Evolutionary conservation across 306 rosid genomes (phyloP), one percentile per base, ranked within the genome.

Genomic region (Cicer judaicum): DNA sequence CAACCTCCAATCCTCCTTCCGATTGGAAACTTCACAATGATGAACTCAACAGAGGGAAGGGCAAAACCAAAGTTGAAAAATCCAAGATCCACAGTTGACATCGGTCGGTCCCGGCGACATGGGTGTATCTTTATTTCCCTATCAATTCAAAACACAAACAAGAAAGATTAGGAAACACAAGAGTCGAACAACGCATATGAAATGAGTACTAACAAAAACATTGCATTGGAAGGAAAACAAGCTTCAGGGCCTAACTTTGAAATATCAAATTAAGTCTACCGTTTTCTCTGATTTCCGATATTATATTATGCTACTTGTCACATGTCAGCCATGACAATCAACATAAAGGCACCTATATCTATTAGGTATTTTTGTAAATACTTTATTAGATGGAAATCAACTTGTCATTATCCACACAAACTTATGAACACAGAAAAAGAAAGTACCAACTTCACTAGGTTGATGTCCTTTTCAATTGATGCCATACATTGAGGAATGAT

Each of bases 391-490:
- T 70, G 79, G 10, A 76, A 79, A 79, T 44, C 21, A 70, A 71
- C 68, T 14, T 14, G 56, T 13, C 69, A 65, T 72, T 64, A 72
- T 34, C 19, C 56, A 53, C 7, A 15, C 61, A 59, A 34, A 13
- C 12, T 11, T 8, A 38, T 1, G n/a, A 1, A 38, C 14, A 54
- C 5, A 68, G 29, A 29, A 39, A 62, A 74, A 50, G 70, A 70
- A 77, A 53, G 59, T 91, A 87, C 96, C 89, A 41, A 79, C 84
- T 75, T 83, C 82, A 78, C 77, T 49, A 75, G 70, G 65, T 74
- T 68, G 46, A 74, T 77, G 68, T 64, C 78, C 80, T 72, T 67
- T 42, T 83, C 86, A 52, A 78, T 56, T n/a, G 63, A 64, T 47
- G 83, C 79, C 75, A n/a, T 18, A 36, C 56, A 53, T 13, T 11